Base-by-base conservation (phyloP, 106 monocot species). In the Dioscorea zingiberensis region DNA sequence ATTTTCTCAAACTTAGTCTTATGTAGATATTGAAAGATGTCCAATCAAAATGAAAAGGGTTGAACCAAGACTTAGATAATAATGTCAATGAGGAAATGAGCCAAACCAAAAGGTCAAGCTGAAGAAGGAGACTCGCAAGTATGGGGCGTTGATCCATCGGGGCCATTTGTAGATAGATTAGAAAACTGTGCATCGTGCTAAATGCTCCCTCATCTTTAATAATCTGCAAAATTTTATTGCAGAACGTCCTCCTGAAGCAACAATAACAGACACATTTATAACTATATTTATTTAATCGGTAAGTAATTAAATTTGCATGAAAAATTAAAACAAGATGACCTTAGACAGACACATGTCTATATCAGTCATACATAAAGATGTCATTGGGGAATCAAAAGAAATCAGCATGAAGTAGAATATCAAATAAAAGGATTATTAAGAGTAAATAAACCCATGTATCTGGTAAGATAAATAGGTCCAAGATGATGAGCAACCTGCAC, bases 21-120 rank as follows among this genome's bases (percentile, higher is more conserved):
- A 30, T 2, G 10, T 38, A 2, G 10, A 38, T 38, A 10, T 6
- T 38, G 38, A 38, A 38, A 38, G 38, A 38, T 38, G 6, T 6
- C 38, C 38, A 1, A 38, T 0, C 38, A 38, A 38, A 38, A 38
- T 38, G 38, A 8, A 38, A 38, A 38, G 38, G 38, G 6, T 38
- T 38, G 0, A 38, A 38, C 3, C 38, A 38, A 6, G 6, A 38
- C 30, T 29, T 46, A 15, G 2, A 60, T 28, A 27, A 15, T 19
- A 30, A 21, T 48, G 12, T 27, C 16, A 38, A 19, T 48, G 51
- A 44, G 55, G 32, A 27, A 64, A 21, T 44, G 60, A 60, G 45
- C 48, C 70, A 51, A 27, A 83, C 83, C 83, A 83, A 47, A 21
- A 83, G 74, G 74, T 83, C 83, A 75, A 83, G 83, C 58, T 83